Evolutionary conservation across 1,139 yeast species (phyloP).

Genomic region (Blastobotrys raffinosifermentans): DNA sequence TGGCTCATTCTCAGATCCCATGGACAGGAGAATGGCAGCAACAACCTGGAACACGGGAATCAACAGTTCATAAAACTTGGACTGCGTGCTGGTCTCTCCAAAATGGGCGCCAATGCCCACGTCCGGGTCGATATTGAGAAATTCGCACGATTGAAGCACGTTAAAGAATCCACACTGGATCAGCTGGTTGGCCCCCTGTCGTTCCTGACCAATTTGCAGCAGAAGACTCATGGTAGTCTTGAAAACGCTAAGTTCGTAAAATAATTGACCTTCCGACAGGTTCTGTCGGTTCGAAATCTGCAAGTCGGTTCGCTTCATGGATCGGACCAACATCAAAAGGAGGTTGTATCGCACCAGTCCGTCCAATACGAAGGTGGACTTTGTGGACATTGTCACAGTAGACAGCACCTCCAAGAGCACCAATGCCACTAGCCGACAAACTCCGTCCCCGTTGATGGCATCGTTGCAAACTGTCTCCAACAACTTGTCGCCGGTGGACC

Average conservation of each 20-base stretch:
- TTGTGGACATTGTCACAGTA: slow-evolving; percentile 47
- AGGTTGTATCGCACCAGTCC: slow-evolving; percentile 60
- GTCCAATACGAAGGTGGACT: slow-evolving; percentile 54
- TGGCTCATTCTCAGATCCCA: slow-evolving; percentile 71
- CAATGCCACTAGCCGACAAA: slow-evolving; percentile 70
- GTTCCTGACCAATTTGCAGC: slow-evolving; percentile 67
- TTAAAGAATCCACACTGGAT: slow-evolving; percentile 66
- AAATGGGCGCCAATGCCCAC: not conserved
- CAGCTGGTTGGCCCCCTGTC: slow-evolving; percentile 69
- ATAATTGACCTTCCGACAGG: slow-evolving; percentile 28
- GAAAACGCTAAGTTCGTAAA: slow-evolving; percentile 71
- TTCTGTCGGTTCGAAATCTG: slow-evolving; percentile 35
- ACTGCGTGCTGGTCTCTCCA: not conserved
- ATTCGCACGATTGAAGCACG: slow-evolving; percentile 50
- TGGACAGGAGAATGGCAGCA: slow-evolving; percentile 59
- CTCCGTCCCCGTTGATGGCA: slow-evolving; percentile 73
- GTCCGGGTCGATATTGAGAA: slow-evolving; percentile 50
- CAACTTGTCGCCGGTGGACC: slow-evolving; percentile 55
- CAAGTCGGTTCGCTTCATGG: slow-evolving; percentile 64
- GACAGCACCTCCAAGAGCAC: slow-evolving; percentile 65
- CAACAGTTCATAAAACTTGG: slow-evolving; percentile 52
- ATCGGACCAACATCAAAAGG: slow-evolving; percentile 56
- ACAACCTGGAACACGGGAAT: slow-evolving; percentile 76
- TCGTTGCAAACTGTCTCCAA: slow-evolving; percentile 68
- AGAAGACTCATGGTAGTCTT: slow-evolving; percentile 65